phyloP scores from a whole-genome alignment of 23 red algal genomes.

The Gracilaria gracilis region DNA sequence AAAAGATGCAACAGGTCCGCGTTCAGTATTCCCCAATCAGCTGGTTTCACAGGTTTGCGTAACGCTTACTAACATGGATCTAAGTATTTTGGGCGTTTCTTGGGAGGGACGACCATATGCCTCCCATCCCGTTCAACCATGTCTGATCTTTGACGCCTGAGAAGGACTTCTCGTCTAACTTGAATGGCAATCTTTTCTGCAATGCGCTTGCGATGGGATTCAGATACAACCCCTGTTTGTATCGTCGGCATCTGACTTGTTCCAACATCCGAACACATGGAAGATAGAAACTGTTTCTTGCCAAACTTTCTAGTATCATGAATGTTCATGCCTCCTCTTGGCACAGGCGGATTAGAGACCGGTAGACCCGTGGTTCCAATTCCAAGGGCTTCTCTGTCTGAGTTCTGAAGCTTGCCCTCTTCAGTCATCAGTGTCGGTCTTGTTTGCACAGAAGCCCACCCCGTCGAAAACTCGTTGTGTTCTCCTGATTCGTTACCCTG shows the following conservation, averaged over 20 bases:
- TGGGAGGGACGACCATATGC: conserved; percentile 27
- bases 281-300: conserved; percentile 15
- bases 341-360: not conserved
- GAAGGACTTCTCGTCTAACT: conserved; percentile 14
- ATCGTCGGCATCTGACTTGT: not conserved
- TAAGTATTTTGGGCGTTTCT: conserved; percentile 26
- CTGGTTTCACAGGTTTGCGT: too few relatives aligned
- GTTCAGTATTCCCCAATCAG: not conserved
- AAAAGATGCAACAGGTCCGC: not conserved
- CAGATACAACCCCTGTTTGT: not conserved
- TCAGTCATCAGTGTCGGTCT: not conserved
- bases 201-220: conserved; percentile 38
- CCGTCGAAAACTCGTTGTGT: not conserved
- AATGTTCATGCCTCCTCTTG: not conserved
- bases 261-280: not conserved
- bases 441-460: not conserved
- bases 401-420: not conserved
- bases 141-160: conserved; percentile 16
- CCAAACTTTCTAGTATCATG: not conserved
- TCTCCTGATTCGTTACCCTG: not conserved
- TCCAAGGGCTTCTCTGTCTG: not conserved
- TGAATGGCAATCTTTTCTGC: conserved; percentile 23
- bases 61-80: not conserved
- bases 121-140: conserved; percentile 22
- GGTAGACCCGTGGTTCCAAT: not conserved